A percentile compares a stretch with the other conserved stretches of the same genome.
These are phyloP conservation scores for Ascochyta lentis DNA, from an alignment of 2,329 filamentous ascomycete species.

Conservation along the genomic window DNA sequence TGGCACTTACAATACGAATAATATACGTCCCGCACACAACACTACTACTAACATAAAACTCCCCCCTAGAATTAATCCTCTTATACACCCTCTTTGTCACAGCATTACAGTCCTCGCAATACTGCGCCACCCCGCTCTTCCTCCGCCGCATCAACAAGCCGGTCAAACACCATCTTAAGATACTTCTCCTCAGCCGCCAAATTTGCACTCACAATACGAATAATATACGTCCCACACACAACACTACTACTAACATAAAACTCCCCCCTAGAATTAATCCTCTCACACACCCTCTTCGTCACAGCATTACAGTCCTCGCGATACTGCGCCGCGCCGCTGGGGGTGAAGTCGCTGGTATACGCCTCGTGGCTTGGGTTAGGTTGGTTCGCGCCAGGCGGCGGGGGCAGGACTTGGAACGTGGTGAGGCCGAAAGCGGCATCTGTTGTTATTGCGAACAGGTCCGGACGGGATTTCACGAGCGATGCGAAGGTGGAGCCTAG, in stretches of 20 bases:
- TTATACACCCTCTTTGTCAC: slow-evolving; percentile 74
- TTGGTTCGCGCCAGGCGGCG: slow-evolving; percentile 26
- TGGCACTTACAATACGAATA: slow-evolving; percentile 81
- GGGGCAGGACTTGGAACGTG: slow-evolving; percentile 67
- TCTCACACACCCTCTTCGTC: slow-evolving; percentile 78
- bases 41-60: slow-evolving; percentile 83
- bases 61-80: slow-evolving; percentile 72
- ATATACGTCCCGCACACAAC: slow-evolving; percentile 76
- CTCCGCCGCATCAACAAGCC: slow-evolving; percentile 71
- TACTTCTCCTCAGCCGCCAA: slow-evolving; percentile 73
- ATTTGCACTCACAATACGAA: slow-evolving; percentile 80
- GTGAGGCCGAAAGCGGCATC: slow-evolving; percentile 81
- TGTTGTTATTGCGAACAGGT: slow-evolving; percentile 79
- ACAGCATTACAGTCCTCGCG: slow-evolving; percentile 67
- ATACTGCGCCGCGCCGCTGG: slow-evolving; percentile 47
- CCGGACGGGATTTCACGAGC: slow-evolving; percentile 63
- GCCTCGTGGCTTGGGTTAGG: slow-evolving; percentile 41
- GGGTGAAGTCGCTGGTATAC: slow-evolving; percentile 42
- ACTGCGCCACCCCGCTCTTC: slow-evolving; percentile 43
- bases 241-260: slow-evolving; percentile 84
- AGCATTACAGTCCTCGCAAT: slow-evolving; percentile 66
- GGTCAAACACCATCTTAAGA: slow-evolving; percentile 74
- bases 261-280: slow-evolving; percentile 74
- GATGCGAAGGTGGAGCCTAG: slow-evolving; percentile 74
- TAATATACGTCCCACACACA: slow-evolving; percentile 75